Evolutionary conservation across 768 basidiomycete species (phyloP), one percentile per base, ranked within the genome.

Genomic region (Tulasnella sp.): DNA sequence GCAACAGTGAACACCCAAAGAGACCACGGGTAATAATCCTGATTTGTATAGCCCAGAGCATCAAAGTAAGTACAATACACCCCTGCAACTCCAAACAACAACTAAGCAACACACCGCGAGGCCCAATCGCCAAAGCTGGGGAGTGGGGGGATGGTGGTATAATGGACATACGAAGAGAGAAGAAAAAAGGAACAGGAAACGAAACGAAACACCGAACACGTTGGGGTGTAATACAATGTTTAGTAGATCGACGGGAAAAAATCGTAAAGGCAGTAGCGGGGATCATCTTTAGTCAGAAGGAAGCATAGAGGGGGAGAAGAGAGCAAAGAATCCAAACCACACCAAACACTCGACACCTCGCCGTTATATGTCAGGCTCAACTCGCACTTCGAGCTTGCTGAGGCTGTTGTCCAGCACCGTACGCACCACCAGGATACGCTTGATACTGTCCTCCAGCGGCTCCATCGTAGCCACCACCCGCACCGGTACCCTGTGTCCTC

Each of bases 81-180:
- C 54, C 54, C n/a, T 54, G 54, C 54, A 54, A n/a, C 54, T 54
- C 54, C 54, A 54, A 54, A 54, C 54, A 54, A 54, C 54, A 54
- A 54, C n/a, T n/a, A 54, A 54, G 22, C 54, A 54, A 6, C 54
- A 54, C 54, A 54, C 24, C 46, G 18, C 46, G 18, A 18, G 3
- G 46, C 46, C 44, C 7, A n/a, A 54, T 24, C 24, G n/a, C 54
- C 54, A 22, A 9, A 54, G 54, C 54, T 4, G 24, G 54, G 54
- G 54, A n/a, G 54, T n/a, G n/a, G 54, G 54, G n/a, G 54, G 24
- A 54, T 54, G 54, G 54, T 54, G 22, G 22, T 50, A 50, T 20
- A 50, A 50, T 6, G 16, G 7, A 54, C 54, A 54, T 24, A 54
- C 1, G 54, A 54, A 7, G 12, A 54, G 9, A 54, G 24, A 54